Percentiles rank a stretch among this genome's conserved stretches.
phyloP scores from a whole-genome alignment of 805 yeast species.

The Wickerhamiella cacticola region DNA sequence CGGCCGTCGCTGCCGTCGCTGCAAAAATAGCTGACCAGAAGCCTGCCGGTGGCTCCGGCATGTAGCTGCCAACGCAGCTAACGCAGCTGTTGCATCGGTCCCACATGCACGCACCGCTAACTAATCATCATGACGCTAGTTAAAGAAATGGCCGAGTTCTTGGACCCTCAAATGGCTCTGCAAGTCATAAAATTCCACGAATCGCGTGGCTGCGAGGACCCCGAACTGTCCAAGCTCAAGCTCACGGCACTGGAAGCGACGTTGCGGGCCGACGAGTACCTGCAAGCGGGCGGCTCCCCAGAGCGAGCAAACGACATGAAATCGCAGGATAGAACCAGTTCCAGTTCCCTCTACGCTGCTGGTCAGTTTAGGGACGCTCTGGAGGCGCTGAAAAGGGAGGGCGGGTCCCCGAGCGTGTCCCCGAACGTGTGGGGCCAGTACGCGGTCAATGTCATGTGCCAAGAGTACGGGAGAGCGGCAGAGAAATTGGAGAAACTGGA shows the following conservation, averaged over 20 bases:
- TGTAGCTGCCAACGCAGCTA: too few relatives aligned
- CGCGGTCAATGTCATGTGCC: constrained; percentile 46
- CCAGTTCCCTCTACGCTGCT: constrained; percentile 34
- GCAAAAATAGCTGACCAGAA: too few relatives aligned
- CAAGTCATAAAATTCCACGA: constrained; percentile 40
- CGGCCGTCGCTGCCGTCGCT: too few relatives aligned
- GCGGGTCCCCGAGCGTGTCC: too few relatives aligned
- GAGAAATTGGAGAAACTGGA: constrained; percentile 42
- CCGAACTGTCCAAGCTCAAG: constrained; percentile 21
- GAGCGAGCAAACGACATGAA: constrained; percentile 23
- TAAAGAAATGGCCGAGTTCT: constrained; percentile 41
- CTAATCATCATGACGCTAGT: constrained; percentile 29
- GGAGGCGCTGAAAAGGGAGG: constrained; percentile 15
- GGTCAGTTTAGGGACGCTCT: constrained; percentile 33
- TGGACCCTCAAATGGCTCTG: constrained; percentile 50
- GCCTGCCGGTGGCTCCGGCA: too few relatives aligned
- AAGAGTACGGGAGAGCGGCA: constrained; percentile 42
- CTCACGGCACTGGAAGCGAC: constrained; percentile 11
- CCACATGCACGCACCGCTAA: too few relatives aligned
- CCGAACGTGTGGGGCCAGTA: constrained; percentile 44
- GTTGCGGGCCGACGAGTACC: constrained; percentile 9
- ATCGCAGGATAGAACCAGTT: constrained; percentile 19
- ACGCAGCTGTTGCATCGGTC: too few relatives aligned
- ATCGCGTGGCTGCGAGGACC: constrained; percentile 22
- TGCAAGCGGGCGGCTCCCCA: constrained; percentile 19